Conservation (phyloP, 306 rosid species). For the Corylus heterophylla region DNA sequence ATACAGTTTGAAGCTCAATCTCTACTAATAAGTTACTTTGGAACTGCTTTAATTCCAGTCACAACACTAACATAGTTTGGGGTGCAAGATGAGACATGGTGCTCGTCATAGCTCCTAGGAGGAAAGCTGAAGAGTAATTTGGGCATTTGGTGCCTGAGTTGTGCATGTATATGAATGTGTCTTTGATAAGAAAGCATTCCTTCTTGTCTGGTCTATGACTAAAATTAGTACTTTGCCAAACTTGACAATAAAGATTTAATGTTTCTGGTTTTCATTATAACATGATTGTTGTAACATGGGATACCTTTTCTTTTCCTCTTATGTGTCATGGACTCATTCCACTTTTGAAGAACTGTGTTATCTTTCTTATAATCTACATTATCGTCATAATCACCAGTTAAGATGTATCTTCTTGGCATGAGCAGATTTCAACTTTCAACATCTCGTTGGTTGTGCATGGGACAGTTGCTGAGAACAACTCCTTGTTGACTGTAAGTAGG, state of each 20-base stretch:
- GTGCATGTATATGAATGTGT: not conserved
- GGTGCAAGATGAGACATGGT: not conserved
- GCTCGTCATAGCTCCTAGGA: not conserved
- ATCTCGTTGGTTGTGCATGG: conserved; percentile 82
- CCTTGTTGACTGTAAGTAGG: conserved; percentile 49
- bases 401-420: conserved; percentile 25
- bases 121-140: not conserved
- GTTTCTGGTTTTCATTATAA: not conserved
- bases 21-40: too few relatives aligned
- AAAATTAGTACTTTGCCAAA: not conserved
- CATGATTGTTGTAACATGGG: not conserved
- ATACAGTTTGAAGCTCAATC: too few relatives aligned
- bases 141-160: not conserved
- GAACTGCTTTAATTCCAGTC: too few relatives aligned
- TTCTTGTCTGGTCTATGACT: not conserved
- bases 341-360: not conserved
- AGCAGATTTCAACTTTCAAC: conserved; percentile 93
- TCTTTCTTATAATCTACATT: not conserved
- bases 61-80: too few relatives aligned
- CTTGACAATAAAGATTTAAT: not conserved
- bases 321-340: not conserved
- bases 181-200: not conserved
- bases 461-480: conserved; percentile 71
- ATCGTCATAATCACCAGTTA: conserved; percentile 7
- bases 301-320: not conserved